These are phyloP conservation scores for Hypoxylon sp. DNA, from an alignment of 2,329 filamentous ascomycete genomes.

Conservation along the genomic window DNA sequence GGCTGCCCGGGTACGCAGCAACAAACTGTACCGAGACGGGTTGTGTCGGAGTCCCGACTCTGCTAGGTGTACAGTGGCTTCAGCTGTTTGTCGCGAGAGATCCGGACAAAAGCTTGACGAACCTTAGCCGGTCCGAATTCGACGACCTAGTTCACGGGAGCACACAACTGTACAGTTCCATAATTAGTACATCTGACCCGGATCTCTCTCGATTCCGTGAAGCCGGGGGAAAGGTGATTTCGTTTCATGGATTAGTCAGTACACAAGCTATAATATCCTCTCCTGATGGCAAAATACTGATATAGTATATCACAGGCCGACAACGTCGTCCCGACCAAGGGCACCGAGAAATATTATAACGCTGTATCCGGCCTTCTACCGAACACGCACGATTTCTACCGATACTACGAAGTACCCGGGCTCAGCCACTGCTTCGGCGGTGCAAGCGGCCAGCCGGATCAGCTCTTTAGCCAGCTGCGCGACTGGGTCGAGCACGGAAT, in stretches of 20 bases:
- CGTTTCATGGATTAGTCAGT: constrained; percentile 57
- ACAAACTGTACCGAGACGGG: constrained; percentile 20
- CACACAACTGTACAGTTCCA: constrained; percentile 21
- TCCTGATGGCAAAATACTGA: no score
- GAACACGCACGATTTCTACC: no score
- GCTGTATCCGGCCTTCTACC: constrained; percentile 21
- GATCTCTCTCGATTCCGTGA: constrained; percentile 59
- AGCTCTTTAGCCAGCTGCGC: no score
- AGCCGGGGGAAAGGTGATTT: constrained; percentile 61
- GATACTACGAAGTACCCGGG: no score
- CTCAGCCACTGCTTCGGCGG: no score
- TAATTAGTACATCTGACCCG: constrained; percentile 46
- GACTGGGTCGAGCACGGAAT: no score
- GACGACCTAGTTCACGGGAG: constrained; percentile 13
- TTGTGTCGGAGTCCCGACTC: constrained; percentile 9
- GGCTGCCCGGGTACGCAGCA: neutral
- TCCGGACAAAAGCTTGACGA: constrained; percentile 16
- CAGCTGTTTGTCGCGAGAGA: constrained; percentile 26
- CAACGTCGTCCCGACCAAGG: constrained; percentile 26
- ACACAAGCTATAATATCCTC: no score
- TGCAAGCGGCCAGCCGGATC: no score
- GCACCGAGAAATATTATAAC: constrained; percentile 46
- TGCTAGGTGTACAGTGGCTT: constrained; percentile 23
- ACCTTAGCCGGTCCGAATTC: constrained; percentile 11
- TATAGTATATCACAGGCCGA: constrained; percentile 24